Conservation (phyloP, 2,329 filamentous ascomycete species). For the Fusarium sp. region DNA sequence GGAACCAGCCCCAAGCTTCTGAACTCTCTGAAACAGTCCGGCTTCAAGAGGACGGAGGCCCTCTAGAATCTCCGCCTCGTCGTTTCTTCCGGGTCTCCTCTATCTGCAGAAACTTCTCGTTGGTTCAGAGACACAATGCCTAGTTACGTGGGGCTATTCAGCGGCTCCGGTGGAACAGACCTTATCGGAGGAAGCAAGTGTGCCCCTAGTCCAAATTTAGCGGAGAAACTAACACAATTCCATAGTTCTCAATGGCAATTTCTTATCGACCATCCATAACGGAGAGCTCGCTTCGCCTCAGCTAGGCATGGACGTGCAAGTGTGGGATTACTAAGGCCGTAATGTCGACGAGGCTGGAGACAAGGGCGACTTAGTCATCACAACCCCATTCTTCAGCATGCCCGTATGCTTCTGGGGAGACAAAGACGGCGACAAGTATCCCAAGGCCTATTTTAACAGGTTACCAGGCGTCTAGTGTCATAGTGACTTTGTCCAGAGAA, state of each 20-base stretch:
- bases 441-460: constrained; percentile 2
- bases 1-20: background rate
- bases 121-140: background rate
- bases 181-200: background rate
- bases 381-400: background rate
- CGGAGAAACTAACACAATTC: background rate
- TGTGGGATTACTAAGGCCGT: background rate
- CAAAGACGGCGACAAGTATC: constrained; percentile 1
- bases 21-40: background rate
- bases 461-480: background rate
- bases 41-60: background rate
- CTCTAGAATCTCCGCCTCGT: background rate
- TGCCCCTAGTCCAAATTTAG: background rate
- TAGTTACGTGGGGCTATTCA: background rate
- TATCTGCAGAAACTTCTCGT: background rate
- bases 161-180: background rate
- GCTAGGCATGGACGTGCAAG: background rate
- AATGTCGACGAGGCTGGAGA: background rate
- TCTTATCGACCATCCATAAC: background rate
- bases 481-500: constrained; percentile 4
- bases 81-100: background rate
- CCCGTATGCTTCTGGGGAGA: constrained; percentile 16
- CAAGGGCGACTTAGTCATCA: background rate
- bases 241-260: background rate
- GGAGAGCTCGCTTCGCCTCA: constrained; percentile 4